These are phyloP conservation scores for Delphinella strobiligena DNA, from an alignment of 2,329 filamentous ascomycete genomes.

Conservation along the genomic window DNA sequence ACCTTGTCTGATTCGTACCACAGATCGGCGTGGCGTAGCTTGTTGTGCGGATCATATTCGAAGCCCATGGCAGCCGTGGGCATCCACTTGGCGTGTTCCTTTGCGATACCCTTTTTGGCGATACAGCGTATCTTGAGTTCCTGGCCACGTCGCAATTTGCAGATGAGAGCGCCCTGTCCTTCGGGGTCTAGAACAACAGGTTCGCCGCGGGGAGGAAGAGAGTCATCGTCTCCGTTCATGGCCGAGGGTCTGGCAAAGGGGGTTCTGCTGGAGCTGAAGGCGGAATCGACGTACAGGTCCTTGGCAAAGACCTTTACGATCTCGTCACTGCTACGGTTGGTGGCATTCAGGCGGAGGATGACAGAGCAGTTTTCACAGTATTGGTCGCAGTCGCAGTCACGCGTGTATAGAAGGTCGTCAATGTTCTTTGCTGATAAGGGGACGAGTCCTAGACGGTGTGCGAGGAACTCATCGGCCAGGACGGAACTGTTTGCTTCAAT, in stretches of 20 bases:
- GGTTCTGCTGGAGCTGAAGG: conserved; percentile 1
- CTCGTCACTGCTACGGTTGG: conserved; percentile 58
- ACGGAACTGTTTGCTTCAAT: conserved; percentile 91
- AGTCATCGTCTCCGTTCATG: not conserved
- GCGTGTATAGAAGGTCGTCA: conserved; percentile 70
- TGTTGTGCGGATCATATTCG: conserved; percentile 97
- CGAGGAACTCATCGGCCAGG: conserved; percentile 89
- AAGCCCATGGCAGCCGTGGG: conserved; percentile 87
- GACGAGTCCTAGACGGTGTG: conserved; percentile 80
- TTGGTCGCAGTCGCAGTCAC: conserved; percentile 93
- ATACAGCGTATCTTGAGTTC: conserved; percentile 84
- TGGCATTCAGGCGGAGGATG: conserved; percentile 66
- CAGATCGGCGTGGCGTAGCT: conserved; percentile 78
- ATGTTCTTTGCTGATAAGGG: conserved; percentile 77
- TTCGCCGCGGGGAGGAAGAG: conserved; percentile 38
- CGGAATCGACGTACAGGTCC: conserved; percentile 56
- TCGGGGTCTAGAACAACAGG: conserved; percentile 78
- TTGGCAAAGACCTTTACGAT: conserved; percentile 91
- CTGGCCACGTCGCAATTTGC: conserved; percentile 80
- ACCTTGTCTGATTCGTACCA: conserved; percentile 85
- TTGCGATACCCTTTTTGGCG: conserved; percentile 96
- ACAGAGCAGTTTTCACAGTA: conserved; percentile 90
- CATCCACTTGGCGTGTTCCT: conserved; percentile 98
- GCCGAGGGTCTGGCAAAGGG: not conserved
- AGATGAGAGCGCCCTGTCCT: conserved; percentile 70